A percentile compares a stretch with the other conserved stretches of the same genome.
phyloP scores from a whole-genome alignment of 768 basidiomycete genomes.

The Amanita pallidorosea region DNA sequence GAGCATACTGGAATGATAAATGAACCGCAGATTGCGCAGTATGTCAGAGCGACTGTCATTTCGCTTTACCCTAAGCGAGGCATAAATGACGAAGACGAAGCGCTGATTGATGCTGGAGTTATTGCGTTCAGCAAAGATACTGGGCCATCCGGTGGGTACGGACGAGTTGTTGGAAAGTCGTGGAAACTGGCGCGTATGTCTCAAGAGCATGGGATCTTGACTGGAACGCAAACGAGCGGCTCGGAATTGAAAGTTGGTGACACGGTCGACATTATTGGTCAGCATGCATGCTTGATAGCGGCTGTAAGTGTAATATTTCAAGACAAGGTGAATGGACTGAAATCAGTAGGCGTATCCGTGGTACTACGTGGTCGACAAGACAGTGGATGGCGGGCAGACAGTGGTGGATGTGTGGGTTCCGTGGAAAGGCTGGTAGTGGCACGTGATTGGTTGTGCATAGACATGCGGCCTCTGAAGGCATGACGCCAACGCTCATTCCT shows the following conservation, averaged over 20 bases:
- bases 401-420: constrained; percentile 82
- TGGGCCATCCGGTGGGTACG: constrained; percentile 62
- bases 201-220: constrained; percentile 74
- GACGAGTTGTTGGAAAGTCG: constrained; percentile 54
- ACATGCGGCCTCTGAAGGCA: not conserved
- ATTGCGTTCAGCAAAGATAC: constrained; percentile 85
- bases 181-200: constrained; percentile 60
- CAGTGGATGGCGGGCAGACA: constrained; percentile 32
- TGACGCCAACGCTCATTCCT: constrained; percentile 9
- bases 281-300: constrained; percentile 78
- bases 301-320: constrained; percentile 28
- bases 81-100: constrained; percentile 52
- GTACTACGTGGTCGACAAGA: constrained; percentile 75
- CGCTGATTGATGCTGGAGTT: constrained; percentile 72
- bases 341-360: constrained; percentile 48
- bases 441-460: not conserved
- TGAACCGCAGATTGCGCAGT: constrained; percentile 45
- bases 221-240: constrained; percentile 18
- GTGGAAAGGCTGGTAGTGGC: constrained; percentile 78
- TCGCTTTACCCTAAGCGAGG: constrained; percentile 73
- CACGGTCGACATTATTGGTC: constrained; percentile 63
- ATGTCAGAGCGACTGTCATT: constrained; percentile 61
- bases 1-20: constrained; percentile 61
- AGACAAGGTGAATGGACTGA: not conserved
- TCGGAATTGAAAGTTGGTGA: constrained; percentile 43